These are phyloP conservation scores for Lepidopterella palustris DNA, from an alignment of 495 filamentous ascomycete species.

Conservation along the genomic window DNA sequence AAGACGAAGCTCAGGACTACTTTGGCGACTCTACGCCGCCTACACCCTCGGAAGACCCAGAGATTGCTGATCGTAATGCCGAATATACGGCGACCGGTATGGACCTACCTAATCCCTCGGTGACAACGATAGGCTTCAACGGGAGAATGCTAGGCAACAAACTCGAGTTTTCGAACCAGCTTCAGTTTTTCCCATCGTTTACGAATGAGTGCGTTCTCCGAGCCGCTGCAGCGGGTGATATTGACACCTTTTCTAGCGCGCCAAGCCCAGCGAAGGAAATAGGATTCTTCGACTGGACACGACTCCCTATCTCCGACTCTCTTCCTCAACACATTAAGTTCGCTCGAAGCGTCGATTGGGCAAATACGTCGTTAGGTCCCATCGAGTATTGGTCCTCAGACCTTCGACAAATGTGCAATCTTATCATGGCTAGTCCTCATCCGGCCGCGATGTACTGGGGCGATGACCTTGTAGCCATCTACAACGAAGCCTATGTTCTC, in stretches of 20 bases:
- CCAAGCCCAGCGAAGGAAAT: constrained; percentile 9
- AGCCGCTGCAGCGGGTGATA: constrained; percentile 31
- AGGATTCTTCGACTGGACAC: constrained; percentile 62
- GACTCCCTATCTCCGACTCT: constrained; percentile 49
- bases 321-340: constrained; percentile 60
- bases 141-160: constrained; percentile 1
- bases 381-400: constrained; percentile 59
- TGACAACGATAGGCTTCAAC: neutral
- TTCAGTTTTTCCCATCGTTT: constrained; percentile 20
- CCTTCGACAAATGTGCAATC: constrained; percentile 54
- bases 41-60: neutral
- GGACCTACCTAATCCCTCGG: neutral
- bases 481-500: constrained; percentile 66
- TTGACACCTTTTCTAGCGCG: constrained; percentile 33
- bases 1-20: constrained; percentile 42
- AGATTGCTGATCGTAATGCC: neutral
- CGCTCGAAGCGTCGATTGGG: constrained; percentile 59
- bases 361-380: constrained; percentile 55
- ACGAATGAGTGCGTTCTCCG: constrained; percentile 32
- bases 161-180: neutral
- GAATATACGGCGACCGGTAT: neutral
- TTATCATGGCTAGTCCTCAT: constrained; percentile 65
- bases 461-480: constrained; percentile 56
- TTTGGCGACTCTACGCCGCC: constrained; percentile 37
- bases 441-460: constrained; percentile 72